Percentiles rank a stretch among this genome's conserved stretches.
These are phyloP conservation scores for Lachnellula subtilissima DNA, from an alignment of 2,329 filamentous ascomycete genomes.

Conservation along the genomic window DNA sequence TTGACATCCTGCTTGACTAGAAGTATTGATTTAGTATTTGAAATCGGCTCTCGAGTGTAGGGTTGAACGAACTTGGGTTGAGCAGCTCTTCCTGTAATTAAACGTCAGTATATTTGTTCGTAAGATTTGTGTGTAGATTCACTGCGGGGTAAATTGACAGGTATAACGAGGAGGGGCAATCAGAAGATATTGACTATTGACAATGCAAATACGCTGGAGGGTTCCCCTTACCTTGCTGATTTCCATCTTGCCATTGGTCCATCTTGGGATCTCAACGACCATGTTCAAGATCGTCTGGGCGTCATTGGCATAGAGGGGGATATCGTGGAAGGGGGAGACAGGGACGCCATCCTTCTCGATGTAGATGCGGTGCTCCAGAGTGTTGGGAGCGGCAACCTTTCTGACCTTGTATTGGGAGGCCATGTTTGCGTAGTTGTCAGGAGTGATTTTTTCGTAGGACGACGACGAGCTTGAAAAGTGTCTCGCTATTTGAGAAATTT, in stretches of 20 bases:
- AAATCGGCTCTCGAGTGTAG: not conserved
- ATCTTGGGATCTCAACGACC: slow-evolving; percentile 98
- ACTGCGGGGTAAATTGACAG: not conserved
- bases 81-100: slow-evolving; percentile 75
- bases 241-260: slow-evolving; percentile 99
- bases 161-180: slow-evolving; percentile 17
- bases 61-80: slow-evolving; percentile 69
- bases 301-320: slow-evolving; percentile 94
- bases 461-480: slow-evolving; percentile 41
- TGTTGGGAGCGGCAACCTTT: slow-evolving; percentile 87
- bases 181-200: slow-evolving; percentile 1
- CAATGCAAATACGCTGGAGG: slow-evolving; percentile 3
- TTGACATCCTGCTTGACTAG: slow-evolving; percentile 96
- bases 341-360: slow-evolving; percentile 95
- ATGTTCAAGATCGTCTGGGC: slow-evolving; percentile 98
- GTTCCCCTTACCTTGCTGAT: slow-evolving; percentile 47
- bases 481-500: slow-evolving; percentile 39
- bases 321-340: slow-evolving; percentile 96
- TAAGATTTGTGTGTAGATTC: not conserved
- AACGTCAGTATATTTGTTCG: slow-evolving; percentile 1
- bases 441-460: slow-evolving; percentile 10
- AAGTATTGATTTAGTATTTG: slow-evolving; percentile 54
- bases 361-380: slow-evolving; percentile 94
- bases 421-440: slow-evolving; percentile 23
- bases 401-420: slow-evolving; percentile 63